phyloP scores from a whole-genome alignment of 2,329 filamentous ascomycete genomes.

The Fusarium anguioides region DNA sequence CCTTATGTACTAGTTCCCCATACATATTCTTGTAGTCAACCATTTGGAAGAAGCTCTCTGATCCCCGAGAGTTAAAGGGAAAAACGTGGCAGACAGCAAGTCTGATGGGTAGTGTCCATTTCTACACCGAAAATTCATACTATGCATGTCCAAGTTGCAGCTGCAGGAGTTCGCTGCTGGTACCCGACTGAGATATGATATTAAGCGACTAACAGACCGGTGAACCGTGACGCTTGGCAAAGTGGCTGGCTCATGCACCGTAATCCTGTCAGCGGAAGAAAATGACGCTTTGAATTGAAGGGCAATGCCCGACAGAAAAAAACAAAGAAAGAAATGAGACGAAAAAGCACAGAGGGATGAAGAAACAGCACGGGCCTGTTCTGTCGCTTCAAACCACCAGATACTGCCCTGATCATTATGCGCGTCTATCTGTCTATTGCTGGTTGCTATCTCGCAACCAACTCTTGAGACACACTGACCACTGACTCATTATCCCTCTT shows the following conservation, averaged over 20 bases:
- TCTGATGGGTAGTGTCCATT: not conserved
- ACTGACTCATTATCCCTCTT: conserved; percentile 1
- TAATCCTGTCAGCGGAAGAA: conserved; percentile 22
- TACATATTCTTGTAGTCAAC: conserved; percentile 9
- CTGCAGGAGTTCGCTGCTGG: not conserved
- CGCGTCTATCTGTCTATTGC: not conserved
- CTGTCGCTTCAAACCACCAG: not conserved
- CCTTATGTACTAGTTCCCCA: conserved; percentile 6
- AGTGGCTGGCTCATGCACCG: conserved; percentile 19
- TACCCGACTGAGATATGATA: not conserved
- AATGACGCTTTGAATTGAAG: conserved; percentile 16
- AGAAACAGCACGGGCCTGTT: conserved; percentile 11
- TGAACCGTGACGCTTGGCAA: not conserved
- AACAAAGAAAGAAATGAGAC: conserved; percentile 11
- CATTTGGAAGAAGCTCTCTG: not conserved
- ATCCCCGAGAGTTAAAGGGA: conserved; percentile 10
- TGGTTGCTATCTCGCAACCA: conserved; percentile 11
- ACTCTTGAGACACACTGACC: conserved; percentile 20
- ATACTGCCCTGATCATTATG: not conserved
- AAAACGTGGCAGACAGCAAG: conserved; percentile 28
- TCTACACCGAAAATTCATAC: not conserved
- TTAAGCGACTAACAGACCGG: not conserved
- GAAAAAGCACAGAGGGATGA: not conserved
- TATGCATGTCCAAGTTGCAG: no score
- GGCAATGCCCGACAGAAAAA: not conserved